phyloP scores from a whole-genome alignment of 2,329 filamentous ascomycete species.

The Xylaria sp. region DNA sequence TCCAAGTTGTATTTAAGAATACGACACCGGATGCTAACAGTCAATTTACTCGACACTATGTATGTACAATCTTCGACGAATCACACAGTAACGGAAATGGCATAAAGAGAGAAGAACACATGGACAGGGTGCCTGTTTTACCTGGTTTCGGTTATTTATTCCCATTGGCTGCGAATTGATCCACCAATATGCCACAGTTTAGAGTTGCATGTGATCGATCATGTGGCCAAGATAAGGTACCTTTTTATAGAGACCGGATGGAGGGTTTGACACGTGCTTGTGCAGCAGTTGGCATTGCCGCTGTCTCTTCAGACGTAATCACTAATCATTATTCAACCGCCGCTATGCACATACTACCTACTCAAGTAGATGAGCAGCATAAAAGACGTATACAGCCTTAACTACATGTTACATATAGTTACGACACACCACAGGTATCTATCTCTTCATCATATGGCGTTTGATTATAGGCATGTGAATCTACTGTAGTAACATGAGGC shows the following conservation, averaged over 20 bases:
- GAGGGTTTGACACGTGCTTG: constrained; percentile 47
- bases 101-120: background rate
- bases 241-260: constrained; percentile 22
- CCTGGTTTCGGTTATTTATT: background rate
- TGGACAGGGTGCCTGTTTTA: background rate
- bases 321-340: constrained; percentile 7
- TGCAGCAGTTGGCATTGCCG: background rate
- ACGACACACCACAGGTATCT: constrained; percentile 17
- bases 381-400: background rate
- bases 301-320: background rate
- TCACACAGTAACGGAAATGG: background rate
- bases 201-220: constrained; percentile 49
- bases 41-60: too few species aligned
- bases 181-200: constrained; percentile 15
- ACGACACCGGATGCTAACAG: too few species aligned
- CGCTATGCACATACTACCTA: too few species aligned
- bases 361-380: background rate
- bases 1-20: too few species aligned
- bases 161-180: constrained; percentile 10
- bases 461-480: background rate
- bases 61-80: background rate
- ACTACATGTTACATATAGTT: background rate
- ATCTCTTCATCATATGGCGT: background rate
- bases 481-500: background rate
- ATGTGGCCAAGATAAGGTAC: constrained; percentile 29